Conservation (phyloP, 495 filamentous ascomycete species). For the Podospora tetraspora region DNA sequence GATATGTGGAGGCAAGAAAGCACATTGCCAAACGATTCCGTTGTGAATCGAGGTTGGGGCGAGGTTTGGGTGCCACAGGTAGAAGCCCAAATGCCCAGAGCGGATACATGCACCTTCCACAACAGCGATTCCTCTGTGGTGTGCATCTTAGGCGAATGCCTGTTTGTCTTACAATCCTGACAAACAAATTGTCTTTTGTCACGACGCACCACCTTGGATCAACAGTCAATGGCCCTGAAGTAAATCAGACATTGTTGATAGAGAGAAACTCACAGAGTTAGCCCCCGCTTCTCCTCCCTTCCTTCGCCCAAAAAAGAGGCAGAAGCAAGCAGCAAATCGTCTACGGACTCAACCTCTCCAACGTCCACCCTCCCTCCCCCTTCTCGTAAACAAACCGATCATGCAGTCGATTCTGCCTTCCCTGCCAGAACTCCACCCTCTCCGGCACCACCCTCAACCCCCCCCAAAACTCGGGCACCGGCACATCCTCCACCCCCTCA, state of each 20-base stretch:
- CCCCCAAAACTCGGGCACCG: conserved; percentile 91
- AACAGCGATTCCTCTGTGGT: neutral
- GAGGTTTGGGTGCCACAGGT: neutral
- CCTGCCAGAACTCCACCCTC: conserved; percentile 92
- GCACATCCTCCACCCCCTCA: conserved; percentile 68
- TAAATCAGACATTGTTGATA: neutral
- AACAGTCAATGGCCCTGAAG: neutral
- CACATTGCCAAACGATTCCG: too few species aligned
- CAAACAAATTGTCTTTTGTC: neutral
- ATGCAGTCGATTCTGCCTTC: conserved; percentile 78
- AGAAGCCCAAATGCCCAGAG: neutral
- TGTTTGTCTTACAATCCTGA: neutral
- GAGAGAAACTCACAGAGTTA: neutral
- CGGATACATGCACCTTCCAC: neutral
- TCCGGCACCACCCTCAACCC: conserved; percentile 81
- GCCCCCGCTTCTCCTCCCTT: neutral
- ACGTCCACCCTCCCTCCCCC: conserved; percentile 46
- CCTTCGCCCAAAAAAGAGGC: neutral
- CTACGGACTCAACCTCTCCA: conserved; percentile 58
- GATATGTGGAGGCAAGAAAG: too few species aligned
- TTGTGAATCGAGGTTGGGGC: neutral
- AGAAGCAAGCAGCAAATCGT: neutral
- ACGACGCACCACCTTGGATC: neutral
- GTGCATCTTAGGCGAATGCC: neutral
- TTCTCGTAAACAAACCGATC: conserved; percentile 86